Percentiles rank a stretch among this genome's conserved stretches.
Conservation (phyloP, 164 flowering plant genomes). For the Macadamia integrifolia region DNA sequence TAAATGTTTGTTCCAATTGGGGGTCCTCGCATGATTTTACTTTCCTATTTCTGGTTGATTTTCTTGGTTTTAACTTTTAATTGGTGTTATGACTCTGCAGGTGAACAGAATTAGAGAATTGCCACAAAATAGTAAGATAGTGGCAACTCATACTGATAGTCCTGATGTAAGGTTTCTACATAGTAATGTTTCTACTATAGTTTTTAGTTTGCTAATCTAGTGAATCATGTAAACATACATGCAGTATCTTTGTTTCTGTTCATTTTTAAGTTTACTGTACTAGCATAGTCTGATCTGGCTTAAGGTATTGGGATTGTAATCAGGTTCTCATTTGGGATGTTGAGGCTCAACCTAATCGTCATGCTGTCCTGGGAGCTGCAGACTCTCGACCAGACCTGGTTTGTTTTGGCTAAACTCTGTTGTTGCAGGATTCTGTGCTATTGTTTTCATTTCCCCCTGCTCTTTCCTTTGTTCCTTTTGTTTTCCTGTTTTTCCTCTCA, state of each 20-base stretch:
- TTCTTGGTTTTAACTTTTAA: not conserved
- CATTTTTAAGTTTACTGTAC: not conserved
- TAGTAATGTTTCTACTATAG: not conserved
- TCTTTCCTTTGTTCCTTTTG: not conserved
- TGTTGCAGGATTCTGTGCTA: not conserved
- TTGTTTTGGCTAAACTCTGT: not conserved
- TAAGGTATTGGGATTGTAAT: constrained; percentile 1
- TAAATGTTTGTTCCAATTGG: not conserved
- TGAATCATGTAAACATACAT: not conserved
- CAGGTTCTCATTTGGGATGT: constrained; percentile 97
- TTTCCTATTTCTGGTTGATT: not conserved
- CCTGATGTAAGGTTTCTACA: constrained; percentile 58
- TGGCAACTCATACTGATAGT: constrained; percentile 95
- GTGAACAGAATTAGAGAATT: constrained; percentile 96
- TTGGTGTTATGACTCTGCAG: constrained; percentile 32
- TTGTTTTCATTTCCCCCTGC: not conserved
- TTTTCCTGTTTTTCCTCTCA: too few relatives aligned
- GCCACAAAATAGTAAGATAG: constrained; percentile 79
- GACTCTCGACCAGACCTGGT: constrained; percentile 86
- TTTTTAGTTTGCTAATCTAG: not conserved
- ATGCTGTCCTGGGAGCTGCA: constrained; percentile 79
- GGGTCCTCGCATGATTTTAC: not conserved
- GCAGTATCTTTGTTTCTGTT: not conserved
- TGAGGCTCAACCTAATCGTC: constrained; percentile 90
- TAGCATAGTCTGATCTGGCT: not conserved